These are phyloP conservation scores for Pleurotus giganteus DNA, from an alignment of 768 basidiomycete genomes.

Conservation along the genomic window DNA sequence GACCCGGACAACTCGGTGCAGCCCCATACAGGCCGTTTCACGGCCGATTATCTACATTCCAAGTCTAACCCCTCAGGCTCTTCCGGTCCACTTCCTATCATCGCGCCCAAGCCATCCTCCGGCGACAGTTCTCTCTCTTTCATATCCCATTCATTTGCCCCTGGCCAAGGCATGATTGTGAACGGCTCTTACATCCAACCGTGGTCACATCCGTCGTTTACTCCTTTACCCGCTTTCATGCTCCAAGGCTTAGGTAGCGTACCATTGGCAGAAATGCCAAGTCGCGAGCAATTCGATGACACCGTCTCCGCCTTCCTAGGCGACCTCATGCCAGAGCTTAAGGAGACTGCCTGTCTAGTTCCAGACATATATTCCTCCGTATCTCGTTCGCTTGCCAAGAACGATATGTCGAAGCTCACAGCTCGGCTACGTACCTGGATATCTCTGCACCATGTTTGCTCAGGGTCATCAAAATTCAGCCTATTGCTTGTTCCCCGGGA, in stretches of 20 bases:
- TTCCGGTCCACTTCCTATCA: not conserved
- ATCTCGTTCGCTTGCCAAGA: slow-evolving; percentile 44
- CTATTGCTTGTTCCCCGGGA: slow-evolving; percentile 63
- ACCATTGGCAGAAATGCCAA: slow-evolving; percentile 60
- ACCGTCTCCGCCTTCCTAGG: slow-evolving; percentile 45
- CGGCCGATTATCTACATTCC: slow-evolving; percentile 8
- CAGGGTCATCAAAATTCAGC: slow-evolving; percentile 57
- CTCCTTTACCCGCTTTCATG: slow-evolving; percentile 57
- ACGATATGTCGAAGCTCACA: slow-evolving; percentile 36
- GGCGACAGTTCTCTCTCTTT: slow-evolving; percentile 31
- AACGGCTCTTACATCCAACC: slow-evolving; percentile 48
- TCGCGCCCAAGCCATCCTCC: slow-evolving; percentile 3
- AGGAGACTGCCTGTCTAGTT: slow-evolving; percentile 58
- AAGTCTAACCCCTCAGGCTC: not conserved
- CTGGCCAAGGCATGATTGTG: slow-evolving; percentile 34
- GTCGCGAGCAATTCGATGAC: slow-evolving; percentile 50
- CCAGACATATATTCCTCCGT: slow-evolving; percentile 54
- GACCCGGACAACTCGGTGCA: slow-evolving; percentile 18
- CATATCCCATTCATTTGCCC: slow-evolving; percentile 39
- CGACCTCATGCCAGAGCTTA: slow-evolving; percentile 50
- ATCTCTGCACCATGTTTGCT: slow-evolving; percentile 56
- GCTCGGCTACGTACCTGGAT: slow-evolving; percentile 47
- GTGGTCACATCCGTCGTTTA: slow-evolving; percentile 58
- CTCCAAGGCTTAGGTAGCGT: slow-evolving; percentile 51
- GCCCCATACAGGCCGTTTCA: slow-evolving; percentile 10